phyloP scores from a whole-genome alignment of 2,329 filamentous ascomycete genomes.

The Macroventuria anomochaeta region DNA sequence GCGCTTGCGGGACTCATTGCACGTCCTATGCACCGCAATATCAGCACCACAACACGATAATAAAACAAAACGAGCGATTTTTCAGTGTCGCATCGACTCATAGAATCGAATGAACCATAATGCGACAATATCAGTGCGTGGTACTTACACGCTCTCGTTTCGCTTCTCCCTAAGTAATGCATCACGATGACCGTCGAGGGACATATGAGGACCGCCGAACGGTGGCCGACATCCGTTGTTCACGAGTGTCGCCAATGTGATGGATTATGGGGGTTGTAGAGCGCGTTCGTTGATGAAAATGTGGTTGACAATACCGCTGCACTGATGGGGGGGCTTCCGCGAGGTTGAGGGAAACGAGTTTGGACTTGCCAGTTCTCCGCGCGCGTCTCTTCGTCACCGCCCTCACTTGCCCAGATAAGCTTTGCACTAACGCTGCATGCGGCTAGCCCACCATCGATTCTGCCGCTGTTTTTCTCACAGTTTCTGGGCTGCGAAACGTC shows the following conservation, averaged over 20 bases:
- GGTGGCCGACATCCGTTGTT: conserved; percentile 57
- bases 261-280: conserved; percentile 40
- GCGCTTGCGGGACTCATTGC: conserved; percentile 83
- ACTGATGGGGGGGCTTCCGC: conserved; percentile 33
- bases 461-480: conserved; percentile 25
- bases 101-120: conserved; percentile 34
- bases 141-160: conserved; percentile 55
- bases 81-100: conserved; percentile 46
- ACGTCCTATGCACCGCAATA: conserved; percentile 47
- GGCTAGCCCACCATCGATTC: conserved; percentile 29
- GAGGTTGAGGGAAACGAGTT: conserved; percentile 34
- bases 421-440: conserved; percentile 25
- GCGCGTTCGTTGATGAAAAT: conserved; percentile 45
- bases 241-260: conserved; percentile 51
- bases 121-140: conserved; percentile 39
- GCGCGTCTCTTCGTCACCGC: conserved; percentile 22
- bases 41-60: conserved; percentile 47
- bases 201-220: conserved; percentile 54
- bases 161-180: conserved; percentile 49
- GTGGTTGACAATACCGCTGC: conserved; percentile 37
- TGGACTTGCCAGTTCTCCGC: conserved; percentile 11
- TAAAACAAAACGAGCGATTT: conserved; percentile 51
- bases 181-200: conserved; percentile 54
- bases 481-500: conserved; percentile 12
- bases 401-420: conserved; percentile 32